Evolutionary conservation across 306 rosid genomes (phyloP).

Genomic region (Chamaecrista fasciculata): DNA sequence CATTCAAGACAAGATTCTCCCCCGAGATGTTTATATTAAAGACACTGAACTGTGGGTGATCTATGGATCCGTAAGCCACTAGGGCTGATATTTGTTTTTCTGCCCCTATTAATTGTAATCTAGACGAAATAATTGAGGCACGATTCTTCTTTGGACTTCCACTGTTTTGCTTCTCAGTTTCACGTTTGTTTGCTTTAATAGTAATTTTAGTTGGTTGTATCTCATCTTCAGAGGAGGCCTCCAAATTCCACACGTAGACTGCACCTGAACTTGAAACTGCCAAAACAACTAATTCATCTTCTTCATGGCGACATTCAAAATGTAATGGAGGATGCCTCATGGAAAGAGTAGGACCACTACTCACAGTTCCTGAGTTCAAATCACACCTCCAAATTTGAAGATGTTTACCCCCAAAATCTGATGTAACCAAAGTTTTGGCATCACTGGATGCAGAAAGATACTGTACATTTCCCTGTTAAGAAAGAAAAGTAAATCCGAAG

Average conservation of each 20-base stretch:
- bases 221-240: slow-evolving; percentile 34
- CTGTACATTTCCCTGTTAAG: slow-evolving; percentile 34
- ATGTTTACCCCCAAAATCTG: slow-evolving; percentile 43
- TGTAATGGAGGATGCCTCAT: slow-evolving; percentile 44
- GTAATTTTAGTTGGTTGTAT: slow-evolving; percentile 40
- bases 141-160: slow-evolving; percentile 38
- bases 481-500: slow-evolving; percentile 21
- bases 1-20: slow-evolving; percentile 34
- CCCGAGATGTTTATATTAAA: slow-evolving; percentile 31
- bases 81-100: slow-evolving; percentile 38
- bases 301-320: slow-evolving; percentile 46
- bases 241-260: slow-evolving; percentile 43
- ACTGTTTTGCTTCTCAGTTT: slow-evolving; percentile 32
- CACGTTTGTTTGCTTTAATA: slow-evolving; percentile 25
- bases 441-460: slow-evolving; percentile 44
- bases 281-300: slow-evolving; percentile 37
- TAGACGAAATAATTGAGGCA: slow-evolving; percentile 40
- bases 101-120: slow-evolving; percentile 37
- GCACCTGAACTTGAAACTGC: slow-evolving; percentile 43
- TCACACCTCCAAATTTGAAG: slow-evolving; percentile 61
- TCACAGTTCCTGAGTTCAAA: slow-evolving; percentile 37
- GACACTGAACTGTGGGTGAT: slow-evolving; percentile 48
- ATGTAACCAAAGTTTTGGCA: slow-evolving; percentile 47
- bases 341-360: slow-evolving; percentile 47
- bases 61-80: slow-evolving; percentile 44